phyloP scores from a whole-genome alignment of 1,284 basidiomycete species.

The Grifola frondosa region DNA sequence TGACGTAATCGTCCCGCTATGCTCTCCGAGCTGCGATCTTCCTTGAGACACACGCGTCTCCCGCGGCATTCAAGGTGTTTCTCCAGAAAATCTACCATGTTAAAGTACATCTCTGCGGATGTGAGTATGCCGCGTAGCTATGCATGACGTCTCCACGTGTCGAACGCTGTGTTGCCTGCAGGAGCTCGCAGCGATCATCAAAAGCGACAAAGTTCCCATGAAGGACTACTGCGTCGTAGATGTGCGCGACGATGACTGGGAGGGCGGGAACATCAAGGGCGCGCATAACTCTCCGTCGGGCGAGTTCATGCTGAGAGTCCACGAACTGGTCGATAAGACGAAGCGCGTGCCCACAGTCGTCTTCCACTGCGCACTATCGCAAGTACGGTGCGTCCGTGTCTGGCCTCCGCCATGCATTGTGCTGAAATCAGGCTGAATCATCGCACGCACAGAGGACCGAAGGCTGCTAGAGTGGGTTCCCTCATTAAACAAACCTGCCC shows the following conservation, averaged over 20 bases:
- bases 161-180: conserved; percentile 27
- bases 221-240: conserved; percentile 76
- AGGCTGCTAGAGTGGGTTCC: conserved; percentile 62
- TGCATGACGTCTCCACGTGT: neutral
- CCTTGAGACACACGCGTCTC: too few relatives aligned
- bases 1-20: too few relatives aligned
- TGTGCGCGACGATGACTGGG: conserved; percentile 75
- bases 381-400: conserved; percentile 55
- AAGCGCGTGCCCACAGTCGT: conserved; percentile 63
- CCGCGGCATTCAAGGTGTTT: too few relatives aligned
- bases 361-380: conserved; percentile 77
- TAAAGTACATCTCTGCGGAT: conserved; percentile 33
- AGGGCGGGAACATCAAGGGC: conserved; percentile 72
- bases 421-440: too few relatives aligned
- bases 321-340: conserved; percentile 57
- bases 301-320: conserved; percentile 54
- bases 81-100: conserved; percentile 13
- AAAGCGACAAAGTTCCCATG: conserved; percentile 51
- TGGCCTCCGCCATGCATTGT: too few relatives aligned
- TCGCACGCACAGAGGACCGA: conserved; percentile 74
- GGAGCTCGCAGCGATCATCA: conserved; percentile 70
- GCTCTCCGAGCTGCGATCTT: too few relatives aligned
- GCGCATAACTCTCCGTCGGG: conserved; percentile 60
- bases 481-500: neutral
- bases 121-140: conserved; percentile 17